Percentiles rank a stretch among this genome's conserved stretches.
Evolutionary conservation across 164 flowering plant genomes (phyloP).

Genomic region (Magnolia officinalis): DNA sequence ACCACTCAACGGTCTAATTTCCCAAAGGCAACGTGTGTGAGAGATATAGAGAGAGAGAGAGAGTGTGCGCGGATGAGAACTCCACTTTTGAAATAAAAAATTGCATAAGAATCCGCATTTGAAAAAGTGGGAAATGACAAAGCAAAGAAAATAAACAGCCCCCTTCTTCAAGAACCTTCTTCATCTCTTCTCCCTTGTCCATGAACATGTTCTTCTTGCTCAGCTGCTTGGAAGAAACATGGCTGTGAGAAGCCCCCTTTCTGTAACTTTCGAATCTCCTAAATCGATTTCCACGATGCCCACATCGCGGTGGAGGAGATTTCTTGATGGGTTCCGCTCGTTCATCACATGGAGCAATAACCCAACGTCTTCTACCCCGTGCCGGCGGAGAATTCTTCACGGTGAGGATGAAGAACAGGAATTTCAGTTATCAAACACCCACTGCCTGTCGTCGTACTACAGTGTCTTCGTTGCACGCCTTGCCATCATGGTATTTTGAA

Average conservation of each 20-base stretch:
- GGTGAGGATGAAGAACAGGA: conserved; percentile 55
- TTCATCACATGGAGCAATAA: conserved; percentile 23
- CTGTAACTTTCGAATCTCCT: conserved; percentile 29
- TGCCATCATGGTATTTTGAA: conserved; percentile 71
- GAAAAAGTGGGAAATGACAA: conserved; percentile 49
- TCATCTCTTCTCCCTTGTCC: neutral
- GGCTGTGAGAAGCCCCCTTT: conserved; percentile 13
- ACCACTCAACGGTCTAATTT: neutral
- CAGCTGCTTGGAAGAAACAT: neutral
- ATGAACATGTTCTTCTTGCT: neutral
- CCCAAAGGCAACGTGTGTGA: neutral
- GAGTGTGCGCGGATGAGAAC: conserved; percentile 6
- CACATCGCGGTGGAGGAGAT: conserved; percentile 23
- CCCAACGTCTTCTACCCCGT: conserved; percentile 16
- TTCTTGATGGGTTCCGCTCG: conserved; percentile 26
- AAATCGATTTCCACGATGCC: conserved; percentile 11
- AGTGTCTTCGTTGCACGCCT: conserved; percentile 94
- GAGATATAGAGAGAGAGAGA: conserved; percentile 6
- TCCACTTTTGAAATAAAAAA: conserved; percentile 26
- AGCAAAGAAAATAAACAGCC: conserved; percentile 20
- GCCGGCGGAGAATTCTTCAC: conserved; percentile 32
- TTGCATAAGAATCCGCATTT: conserved; percentile 17
- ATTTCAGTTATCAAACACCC: conserved; percentile 46
- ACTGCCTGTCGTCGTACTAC: conserved; percentile 81
- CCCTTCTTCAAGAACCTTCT: neutral